phyloP scores from a whole-genome alignment of 306 rosid genomes.

The Gynostemma pentaphyllum region DNA sequence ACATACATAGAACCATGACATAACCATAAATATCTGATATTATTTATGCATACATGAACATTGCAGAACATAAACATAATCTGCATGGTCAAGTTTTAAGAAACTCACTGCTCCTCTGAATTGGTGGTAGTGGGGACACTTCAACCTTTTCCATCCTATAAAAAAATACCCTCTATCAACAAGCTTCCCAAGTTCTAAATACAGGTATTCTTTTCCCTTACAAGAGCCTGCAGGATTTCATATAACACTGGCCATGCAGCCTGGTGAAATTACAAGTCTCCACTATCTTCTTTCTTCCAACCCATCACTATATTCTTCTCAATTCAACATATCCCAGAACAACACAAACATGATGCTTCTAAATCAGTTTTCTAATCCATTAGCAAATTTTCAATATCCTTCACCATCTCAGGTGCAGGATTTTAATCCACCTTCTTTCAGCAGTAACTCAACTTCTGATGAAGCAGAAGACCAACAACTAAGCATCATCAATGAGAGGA shows the following conservation, averaged over 20 bases:
- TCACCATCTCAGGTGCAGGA: constrained; percentile 40
- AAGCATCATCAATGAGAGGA: constrained; percentile 64
- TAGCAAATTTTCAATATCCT: constrained; percentile 30
- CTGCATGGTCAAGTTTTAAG: constrained; percentile 11
- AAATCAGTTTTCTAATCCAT: constrained; percentile 30
- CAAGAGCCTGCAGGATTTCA: constrained; percentile 21
- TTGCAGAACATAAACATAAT: neutral
- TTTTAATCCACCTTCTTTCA: constrained; percentile 40
- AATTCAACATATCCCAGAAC: constrained; percentile 24
- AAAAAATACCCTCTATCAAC: constrained; percentile 26
- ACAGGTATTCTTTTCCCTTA: neutral
- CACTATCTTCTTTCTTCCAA: constrained; percentile 41
- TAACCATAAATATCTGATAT: neutral
- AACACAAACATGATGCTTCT: constrained; percentile 30
- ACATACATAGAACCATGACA: constrained; percentile 14
- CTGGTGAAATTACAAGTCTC: constrained; percentile 35
- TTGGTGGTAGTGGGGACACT: constrained; percentile 26
- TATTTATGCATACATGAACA: neutral
- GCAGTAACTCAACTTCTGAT: constrained; percentile 81
- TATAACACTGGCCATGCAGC: constrained; percentile 41
- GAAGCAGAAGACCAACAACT: constrained; percentile 73
- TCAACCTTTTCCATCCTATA: constrained; percentile 45
- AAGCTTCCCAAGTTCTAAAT: constrained; percentile 19
- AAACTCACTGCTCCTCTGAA: constrained; percentile 1
- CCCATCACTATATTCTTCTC: constrained; percentile 17